Evolutionary conservation across 495 filamentous ascomycete species (phyloP).

Genomic region (Daldinia concentrica): DNA sequence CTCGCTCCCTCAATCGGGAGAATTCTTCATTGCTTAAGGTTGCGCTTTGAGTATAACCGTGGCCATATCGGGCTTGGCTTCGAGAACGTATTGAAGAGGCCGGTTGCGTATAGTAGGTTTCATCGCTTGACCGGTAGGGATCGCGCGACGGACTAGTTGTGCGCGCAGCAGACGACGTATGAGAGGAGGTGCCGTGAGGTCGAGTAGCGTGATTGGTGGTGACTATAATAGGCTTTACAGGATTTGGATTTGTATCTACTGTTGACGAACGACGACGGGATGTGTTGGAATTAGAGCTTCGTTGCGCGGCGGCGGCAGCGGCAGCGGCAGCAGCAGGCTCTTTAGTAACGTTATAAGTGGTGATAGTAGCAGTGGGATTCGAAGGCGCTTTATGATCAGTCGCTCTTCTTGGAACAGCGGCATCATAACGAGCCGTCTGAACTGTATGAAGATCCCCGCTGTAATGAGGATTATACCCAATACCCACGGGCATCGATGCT

Average conservation of each 20-base stretch:
- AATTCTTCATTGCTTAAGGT: slow-evolving; percentile 57
- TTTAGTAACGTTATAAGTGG: slow-evolving; percentile 59
- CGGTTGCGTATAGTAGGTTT: slow-evolving; percentile 61
- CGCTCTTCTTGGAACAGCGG: slow-evolving; percentile 41
- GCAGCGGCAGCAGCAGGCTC: slow-evolving; percentile 44
- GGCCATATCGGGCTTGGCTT: slow-evolving; percentile 42
- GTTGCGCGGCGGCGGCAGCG: slow-evolving; percentile 18
- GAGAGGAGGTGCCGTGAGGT: slow-evolving; percentile 40
- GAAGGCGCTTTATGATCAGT: slow-evolving; percentile 41
- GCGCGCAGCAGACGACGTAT: slow-evolving; percentile 48
- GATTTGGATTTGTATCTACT: slow-evolving; percentile 45
- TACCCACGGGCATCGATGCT: slow-evolving; percentile 55
- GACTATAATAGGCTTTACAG: slow-evolving; percentile 58
- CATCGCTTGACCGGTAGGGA: slow-evolving; percentile 59
- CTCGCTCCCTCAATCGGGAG: slow-evolving; percentile 55
- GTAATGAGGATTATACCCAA: slow-evolving; percentile 54
- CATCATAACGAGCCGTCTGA: slow-evolving; percentile 51
- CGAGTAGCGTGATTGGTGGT: slow-evolving; percentile 51
- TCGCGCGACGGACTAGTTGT: slow-evolving; percentile 58
- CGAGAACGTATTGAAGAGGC: slow-evolving; percentile 59
- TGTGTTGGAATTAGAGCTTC: slow-evolving; percentile 54
- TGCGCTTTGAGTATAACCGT: slow-evolving; percentile 47
- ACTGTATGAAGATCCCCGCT: slow-evolving; percentile 54
- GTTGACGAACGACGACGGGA: slow-evolving; percentile 52
- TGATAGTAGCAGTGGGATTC: slow-evolving; percentile 50